Conservation (phyloP, 139 green algal genomes). For the Chlorella sp. region DNA sequence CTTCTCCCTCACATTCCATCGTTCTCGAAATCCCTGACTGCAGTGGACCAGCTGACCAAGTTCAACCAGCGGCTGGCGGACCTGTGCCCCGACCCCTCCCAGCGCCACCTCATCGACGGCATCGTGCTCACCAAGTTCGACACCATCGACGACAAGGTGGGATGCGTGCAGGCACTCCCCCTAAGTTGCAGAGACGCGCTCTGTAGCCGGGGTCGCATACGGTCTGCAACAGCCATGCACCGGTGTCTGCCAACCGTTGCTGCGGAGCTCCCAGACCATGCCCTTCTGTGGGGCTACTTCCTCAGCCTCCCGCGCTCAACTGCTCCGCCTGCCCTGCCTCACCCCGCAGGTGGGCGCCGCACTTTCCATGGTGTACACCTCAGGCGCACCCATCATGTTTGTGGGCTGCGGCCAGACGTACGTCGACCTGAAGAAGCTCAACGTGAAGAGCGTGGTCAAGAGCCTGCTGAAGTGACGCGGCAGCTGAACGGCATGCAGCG, state of each 20-base stretch:
- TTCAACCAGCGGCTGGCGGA: slow-evolving; percentile 93
- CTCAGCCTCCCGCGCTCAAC: no score
- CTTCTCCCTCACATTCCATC: no score
- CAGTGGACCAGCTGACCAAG: slow-evolving; percentile 98
- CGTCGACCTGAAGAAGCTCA: slow-evolving; percentile 93
- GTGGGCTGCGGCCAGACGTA: slow-evolving; percentile 99
- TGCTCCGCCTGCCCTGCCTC: no score
- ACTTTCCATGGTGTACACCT: slow-evolving; percentile 98
- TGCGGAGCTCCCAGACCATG: no score
- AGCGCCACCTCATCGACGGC: slow-evolving; percentile 62
- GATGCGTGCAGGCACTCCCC: neutral
- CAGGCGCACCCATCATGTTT: slow-evolving; percentile 97
- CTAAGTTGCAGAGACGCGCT: no score
- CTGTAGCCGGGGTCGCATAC: no score
- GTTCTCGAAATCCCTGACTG: no score
- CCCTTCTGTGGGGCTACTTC: no score
- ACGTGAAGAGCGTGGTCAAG: slow-evolving; percentile 93
- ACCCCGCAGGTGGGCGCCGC: slow-evolving; percentile 86
- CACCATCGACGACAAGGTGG: slow-evolving; percentile 98
- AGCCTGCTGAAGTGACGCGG: slow-evolving; percentile 71
- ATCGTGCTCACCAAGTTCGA: slow-evolving; percentile 96
- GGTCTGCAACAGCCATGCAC: no score
- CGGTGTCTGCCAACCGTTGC: no score
- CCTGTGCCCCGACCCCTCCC: slow-evolving; percentile 52
- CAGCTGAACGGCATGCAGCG: no score